A percentile compares a stretch with the other conserved stretches of the same genome.
These are phyloP conservation scores for Helicostylum pulchrum DNA, from an alignment of 192 early-diverging fungal species.

Conservation along the genomic window DNA sequence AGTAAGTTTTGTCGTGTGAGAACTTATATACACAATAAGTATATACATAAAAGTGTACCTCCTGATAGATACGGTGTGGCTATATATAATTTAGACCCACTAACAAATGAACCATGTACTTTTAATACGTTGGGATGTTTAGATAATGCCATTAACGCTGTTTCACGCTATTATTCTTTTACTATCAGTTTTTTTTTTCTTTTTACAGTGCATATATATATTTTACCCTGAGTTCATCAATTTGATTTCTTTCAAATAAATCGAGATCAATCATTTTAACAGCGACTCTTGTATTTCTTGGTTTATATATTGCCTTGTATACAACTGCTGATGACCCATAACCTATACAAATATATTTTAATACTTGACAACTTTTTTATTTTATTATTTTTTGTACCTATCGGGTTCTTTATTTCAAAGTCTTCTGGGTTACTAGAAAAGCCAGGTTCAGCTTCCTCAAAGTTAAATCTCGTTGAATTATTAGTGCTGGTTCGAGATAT, in stretches of 20 bases:
- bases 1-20: neutral
- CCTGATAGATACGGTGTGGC: constrained; percentile 76
- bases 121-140: constrained; percentile 80
- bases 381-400: constrained; percentile 20
- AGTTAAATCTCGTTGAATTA: neutral
- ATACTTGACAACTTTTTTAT: neutral
- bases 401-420: constrained; percentile 32
- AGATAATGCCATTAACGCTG: constrained; percentile 81
- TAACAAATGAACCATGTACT: constrained; percentile 82
- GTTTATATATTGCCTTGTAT: constrained; percentile 74
- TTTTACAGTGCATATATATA: too few species aligned
- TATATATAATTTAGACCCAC: constrained; percentile 74
- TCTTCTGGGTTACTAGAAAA: constrained; percentile 25
- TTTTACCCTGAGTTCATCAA: constrained; percentile 80
- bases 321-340: constrained; percentile 87
- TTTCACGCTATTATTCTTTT: constrained; percentile 59
- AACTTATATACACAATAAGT: neutral
- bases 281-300: constrained; percentile 64
- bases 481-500: constrained; percentile 3
- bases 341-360: constrained; percentile 44
- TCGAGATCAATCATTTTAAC: constrained; percentile 89
- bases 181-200: neutral
- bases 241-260: constrained; percentile 87
- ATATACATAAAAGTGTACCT: constrained; percentile 38
- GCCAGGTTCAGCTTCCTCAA: neutral